These are phyloP conservation scores for Pseudofabraea citricarpa DNA, from an alignment of 2,329 filamentous ascomycete species.

Conservation along the genomic window DNA sequence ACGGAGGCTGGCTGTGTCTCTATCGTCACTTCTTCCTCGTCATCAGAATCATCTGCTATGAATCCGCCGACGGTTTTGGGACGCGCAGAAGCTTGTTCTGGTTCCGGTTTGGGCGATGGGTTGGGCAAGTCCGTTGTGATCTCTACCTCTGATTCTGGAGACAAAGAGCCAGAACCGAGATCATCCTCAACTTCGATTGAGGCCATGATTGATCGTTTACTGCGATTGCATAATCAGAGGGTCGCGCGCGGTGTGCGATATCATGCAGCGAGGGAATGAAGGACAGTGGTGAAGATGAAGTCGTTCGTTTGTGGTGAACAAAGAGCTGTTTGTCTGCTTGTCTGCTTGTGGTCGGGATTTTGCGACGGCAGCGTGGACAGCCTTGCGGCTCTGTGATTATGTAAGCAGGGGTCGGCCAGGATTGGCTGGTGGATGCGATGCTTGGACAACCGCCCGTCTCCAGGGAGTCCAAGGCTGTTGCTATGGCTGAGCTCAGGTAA, in stretches of 20 bases:
- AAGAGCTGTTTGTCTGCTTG: background rate
- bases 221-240: background rate
- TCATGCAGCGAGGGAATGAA: too few species aligned
- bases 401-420: too few species aligned
- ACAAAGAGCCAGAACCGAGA: background rate
- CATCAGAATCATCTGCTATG: constrained; percentile 30
- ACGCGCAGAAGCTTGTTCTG: background rate
- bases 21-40: constrained; percentile 22
- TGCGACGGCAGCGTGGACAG: too few species aligned
- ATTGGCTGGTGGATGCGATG: too few species aligned
- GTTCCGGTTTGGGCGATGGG: background rate
- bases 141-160: background rate
- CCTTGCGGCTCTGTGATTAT: too few species aligned
- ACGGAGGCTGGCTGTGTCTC: constrained; percentile 13
- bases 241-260: background rate
- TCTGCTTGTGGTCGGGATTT: too few species aligned
- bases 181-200: background rate
- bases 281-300: too few species aligned
- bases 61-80: constrained; percentile 28
- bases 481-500: too few species aligned
- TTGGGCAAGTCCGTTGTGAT: constrained; percentile 1
- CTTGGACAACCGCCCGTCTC: too few species aligned
- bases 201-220: background rate
- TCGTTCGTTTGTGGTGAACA: background rate
- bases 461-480: too few species aligned